These are phyloP conservation scores for Westerdykella aurantiaca DNA, from an alignment of 2,329 filamentous ascomycete species.

Conservation along the genomic window DNA sequence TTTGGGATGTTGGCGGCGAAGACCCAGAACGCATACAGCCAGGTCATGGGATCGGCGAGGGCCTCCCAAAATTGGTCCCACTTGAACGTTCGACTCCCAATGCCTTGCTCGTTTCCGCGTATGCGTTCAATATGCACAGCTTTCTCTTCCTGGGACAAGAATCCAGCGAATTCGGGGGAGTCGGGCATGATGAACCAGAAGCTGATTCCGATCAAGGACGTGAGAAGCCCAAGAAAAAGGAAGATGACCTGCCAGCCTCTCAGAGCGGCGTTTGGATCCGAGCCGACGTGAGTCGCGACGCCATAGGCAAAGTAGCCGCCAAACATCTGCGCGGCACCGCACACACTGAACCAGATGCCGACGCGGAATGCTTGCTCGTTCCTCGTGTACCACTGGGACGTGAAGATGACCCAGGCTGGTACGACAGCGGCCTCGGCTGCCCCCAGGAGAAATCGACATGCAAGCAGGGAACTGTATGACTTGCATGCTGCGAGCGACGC, in stretches of 20 bases:
- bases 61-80: conserved; percentile 33
- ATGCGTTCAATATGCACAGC: conserved; percentile 29
- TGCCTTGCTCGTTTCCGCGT: conserved; percentile 34
- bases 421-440: conserved; percentile 52
- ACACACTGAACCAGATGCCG: conserved; percentile 24
- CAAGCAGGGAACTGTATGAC: conserved; percentile 47
- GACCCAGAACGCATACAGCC: conserved; percentile 33
- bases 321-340: conserved; percentile 35
- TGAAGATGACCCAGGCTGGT: conserved; percentile 53
- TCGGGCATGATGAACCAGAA: conserved; percentile 38
- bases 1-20: conserved; percentile 38
- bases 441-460: conserved; percentile 50
- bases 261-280: conserved; percentile 20
- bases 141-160: conserved; percentile 31
- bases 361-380: conserved; percentile 29
- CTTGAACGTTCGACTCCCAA: conserved; percentile 33
- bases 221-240: conserved; percentile 32
- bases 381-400: conserved; percentile 39
- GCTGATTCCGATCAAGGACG: conserved; percentile 21
- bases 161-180: conserved; percentile 28
- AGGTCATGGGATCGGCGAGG: conserved; percentile 32
- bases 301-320: conserved; percentile 37
- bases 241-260: conserved; percentile 38
- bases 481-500: conserved; percentile 31
- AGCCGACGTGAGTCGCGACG: conserved; percentile 20